A percentile compares a stretch with the other conserved stretches of the same genome.
Evolutionary conservation across 1,284 basidiomycete species (phyloP).

Genomic region (Taiwanofungus camphoratus): DNA sequence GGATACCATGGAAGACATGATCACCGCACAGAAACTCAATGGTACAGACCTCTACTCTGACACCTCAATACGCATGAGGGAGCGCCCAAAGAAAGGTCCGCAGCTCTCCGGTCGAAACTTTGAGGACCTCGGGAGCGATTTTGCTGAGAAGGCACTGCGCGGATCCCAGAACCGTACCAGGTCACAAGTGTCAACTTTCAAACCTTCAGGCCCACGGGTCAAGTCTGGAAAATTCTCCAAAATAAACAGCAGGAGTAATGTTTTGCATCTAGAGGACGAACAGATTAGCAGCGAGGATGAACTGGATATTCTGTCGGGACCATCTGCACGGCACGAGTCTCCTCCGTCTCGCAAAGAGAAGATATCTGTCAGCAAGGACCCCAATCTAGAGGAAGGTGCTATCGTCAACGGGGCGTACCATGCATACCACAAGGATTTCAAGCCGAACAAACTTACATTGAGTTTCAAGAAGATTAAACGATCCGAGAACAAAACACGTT

Average conservation of each 20-base stretch:
- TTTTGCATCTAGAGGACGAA: background rate
- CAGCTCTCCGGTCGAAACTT: conserved; percentile 8
- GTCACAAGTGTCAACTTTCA: background rate
- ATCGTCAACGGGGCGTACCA: background rate
- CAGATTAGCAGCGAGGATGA: conserved; percentile 14
- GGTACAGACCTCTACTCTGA: conserved; percentile 15
- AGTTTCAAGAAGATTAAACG: conserved; percentile 9
- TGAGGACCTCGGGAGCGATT: conserved; percentile 20
- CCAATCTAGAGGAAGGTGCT: background rate
- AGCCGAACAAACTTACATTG: background rate
- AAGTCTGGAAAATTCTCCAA: background rate
- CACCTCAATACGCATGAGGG: conserved; percentile 15
- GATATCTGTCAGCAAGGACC: background rate
- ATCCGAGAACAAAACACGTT: background rate
- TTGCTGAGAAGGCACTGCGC: conserved; percentile 4
- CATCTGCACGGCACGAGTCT: conserved; percentile 11
- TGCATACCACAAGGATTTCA: background rate
- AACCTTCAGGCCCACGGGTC: background rate
- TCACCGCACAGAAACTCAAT: background rate
- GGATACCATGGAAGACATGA: conserved; percentile 7
- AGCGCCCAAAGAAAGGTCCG: conserved; percentile 9
- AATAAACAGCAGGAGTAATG: background rate
- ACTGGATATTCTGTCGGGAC: conserved; percentile 13
- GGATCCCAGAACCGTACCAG: conserved; percentile 3
- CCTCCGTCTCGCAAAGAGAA: conserved; percentile 9